phyloP scores from a whole-genome alignment of 2,329 filamentous ascomycete genomes.

The Penicillium crustosum region DNA sequence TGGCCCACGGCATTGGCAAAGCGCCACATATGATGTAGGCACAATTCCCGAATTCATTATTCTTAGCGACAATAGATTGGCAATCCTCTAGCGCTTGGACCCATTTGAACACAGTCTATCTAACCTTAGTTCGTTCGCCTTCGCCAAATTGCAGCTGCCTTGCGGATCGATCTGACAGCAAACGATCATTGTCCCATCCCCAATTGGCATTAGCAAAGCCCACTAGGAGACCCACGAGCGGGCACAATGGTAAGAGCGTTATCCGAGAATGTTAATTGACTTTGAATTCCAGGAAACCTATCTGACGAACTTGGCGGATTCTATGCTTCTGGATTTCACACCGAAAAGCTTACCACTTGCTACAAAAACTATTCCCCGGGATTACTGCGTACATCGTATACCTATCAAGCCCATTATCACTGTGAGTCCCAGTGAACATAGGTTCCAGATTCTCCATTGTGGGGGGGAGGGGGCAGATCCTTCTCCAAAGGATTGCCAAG shows the following conservation, averaged over 20 bases:
- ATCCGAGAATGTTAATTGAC: constrained; percentile 12
- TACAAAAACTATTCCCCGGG: background rate
- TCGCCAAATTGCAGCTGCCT: background rate
- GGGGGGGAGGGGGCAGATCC: constrained; percentile 14
- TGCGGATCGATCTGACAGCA: constrained; percentile 1
- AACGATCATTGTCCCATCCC: background rate
- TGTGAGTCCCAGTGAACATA: background rate
- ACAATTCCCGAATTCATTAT: background rate
- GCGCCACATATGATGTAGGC: background rate
- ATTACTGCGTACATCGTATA: background rate
- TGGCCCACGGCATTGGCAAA: background rate
- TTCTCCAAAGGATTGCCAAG: constrained; percentile 10
- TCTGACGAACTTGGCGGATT: constrained; percentile 1
- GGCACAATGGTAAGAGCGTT: background rate
- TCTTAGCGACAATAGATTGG: background rate
- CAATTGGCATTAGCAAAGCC: background rate
- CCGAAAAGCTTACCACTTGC: constrained; percentile 8
- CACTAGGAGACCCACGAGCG: background rate
- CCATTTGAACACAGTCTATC: background rate
- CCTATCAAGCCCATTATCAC: background rate
- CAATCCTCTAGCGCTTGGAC: background rate
- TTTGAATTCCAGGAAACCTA: constrained; percentile 16
- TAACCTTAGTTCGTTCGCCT: constrained; percentile 1
- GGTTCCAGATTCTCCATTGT: constrained; percentile 12
- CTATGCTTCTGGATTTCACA: background rate